Evolutionary conservation across 208 protist genomes (phyloP), one percentile per base, ranked within the genome.

Genomic region (Lotmaria passim): DNA sequence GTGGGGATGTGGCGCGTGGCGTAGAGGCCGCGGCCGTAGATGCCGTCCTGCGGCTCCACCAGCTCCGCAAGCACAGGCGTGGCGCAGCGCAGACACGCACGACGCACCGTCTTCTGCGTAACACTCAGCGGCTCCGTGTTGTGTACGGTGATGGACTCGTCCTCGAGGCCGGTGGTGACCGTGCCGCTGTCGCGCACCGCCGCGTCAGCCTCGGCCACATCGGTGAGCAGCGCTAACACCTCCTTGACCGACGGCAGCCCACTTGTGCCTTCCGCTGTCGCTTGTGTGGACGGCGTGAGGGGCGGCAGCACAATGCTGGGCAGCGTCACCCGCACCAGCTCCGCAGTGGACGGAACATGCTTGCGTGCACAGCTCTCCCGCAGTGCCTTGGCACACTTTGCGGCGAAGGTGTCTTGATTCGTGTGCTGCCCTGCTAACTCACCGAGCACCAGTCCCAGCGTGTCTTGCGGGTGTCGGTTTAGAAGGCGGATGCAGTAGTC

Each of bases 401-500:
- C 55, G 17, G 58, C 56, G 48, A 96, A 89, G 36, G 53, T 59
- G 2, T 72, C 56, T 62, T 96, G 91, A 5, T 64, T 59, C 6
- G 86, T 86, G 67, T 69, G 76, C 33, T 60, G 51, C 0, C 76
- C 91, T 0, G 69, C 58, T 19, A 89, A 36, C 53, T 87, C 85
- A n/a, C 91, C 91, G 12, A 94, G 68, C 14, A 90, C 63, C 14
- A 96, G 78, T 0, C 60, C 76, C 12, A 85, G 36, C 26, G 85
- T 76, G 61, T 93, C 88, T 2, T 75, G 72, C 3, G 84, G 78
- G 50, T 83, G 79, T 0, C 79, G 76, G 51, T 94, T 96, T 6
- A 96, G 58, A 0, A 92, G 52, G 10, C 87, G 91, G 61, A 96
- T 93, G 31, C 79, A 73, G 72, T 94, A 96, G 69, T 96, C 91